Conservation (phyloP, 495 filamentous ascomycete species). For the Trichoderma asperelloides region DNA sequence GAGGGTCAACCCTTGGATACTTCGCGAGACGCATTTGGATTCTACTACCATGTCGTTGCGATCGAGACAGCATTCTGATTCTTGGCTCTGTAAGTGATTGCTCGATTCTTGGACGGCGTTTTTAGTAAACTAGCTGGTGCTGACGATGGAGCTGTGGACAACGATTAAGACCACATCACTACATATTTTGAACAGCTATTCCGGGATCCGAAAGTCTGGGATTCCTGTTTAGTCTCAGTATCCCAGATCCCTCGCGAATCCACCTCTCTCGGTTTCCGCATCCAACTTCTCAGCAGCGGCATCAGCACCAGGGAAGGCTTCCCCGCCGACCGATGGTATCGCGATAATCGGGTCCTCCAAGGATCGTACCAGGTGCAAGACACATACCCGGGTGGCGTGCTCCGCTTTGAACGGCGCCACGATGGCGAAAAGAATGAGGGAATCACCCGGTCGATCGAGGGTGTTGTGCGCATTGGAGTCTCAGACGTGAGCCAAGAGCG, state of each 20-base stretch:
- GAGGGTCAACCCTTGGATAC: neutral
- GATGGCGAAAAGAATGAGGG: no score
- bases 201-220: neutral
- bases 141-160: no score
- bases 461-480: no score
- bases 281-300: neutral
- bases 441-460: no score
- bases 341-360: neutral
- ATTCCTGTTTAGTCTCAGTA: neutral
- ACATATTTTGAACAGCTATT: neutral
- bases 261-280: neutral
- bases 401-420: no score
- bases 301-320: neutral
- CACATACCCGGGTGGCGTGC: neutral
- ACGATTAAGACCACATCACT: no score
- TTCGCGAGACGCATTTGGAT: neutral
- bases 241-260: neutral
- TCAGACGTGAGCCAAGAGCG: no score
- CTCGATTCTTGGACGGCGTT: no score
- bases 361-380: neutral
- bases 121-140: no score
- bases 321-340: neutral
- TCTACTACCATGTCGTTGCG: neutral
- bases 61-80: no score
- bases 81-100: no score